These are phyloP conservation scores for Nyssa sinensis DNA, from an alignment of 148 eudicot genomes.

Conservation along the genomic window DNA sequence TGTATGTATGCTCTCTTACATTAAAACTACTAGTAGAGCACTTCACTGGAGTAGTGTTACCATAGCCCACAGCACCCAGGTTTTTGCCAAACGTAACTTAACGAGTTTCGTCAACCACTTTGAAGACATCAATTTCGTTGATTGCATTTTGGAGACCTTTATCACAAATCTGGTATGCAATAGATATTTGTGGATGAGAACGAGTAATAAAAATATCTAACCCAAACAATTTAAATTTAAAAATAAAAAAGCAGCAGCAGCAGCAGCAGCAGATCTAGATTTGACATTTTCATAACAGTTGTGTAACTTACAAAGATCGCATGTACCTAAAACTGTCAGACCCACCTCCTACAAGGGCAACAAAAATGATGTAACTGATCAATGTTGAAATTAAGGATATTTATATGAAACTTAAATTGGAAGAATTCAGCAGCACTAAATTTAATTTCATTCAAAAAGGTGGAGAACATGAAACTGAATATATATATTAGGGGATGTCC, in stretches of 20 bases:
- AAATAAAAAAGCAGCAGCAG: not conserved
- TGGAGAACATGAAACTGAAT: too few relatives aligned
- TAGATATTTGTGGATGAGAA: too few relatives aligned
- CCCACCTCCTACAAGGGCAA: conserved; percentile 11
- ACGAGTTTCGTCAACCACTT: conserved; percentile 18
- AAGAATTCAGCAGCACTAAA: too few relatives aligned
- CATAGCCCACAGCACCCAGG: conserved; percentile 35
- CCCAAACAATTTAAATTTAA: too few relatives aligned
- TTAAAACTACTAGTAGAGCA: conserved; percentile 24
- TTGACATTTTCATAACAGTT: not conserved
- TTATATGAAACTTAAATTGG: too few relatives aligned
- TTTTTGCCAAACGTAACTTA: conserved; percentile 31
- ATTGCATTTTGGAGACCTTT: conserved; percentile 23
- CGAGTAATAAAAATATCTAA: not conserved
- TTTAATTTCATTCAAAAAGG: too few relatives aligned
- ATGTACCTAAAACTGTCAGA: not conserved
- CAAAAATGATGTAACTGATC: too few relatives aligned
- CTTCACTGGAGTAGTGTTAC: conserved; percentile 7
- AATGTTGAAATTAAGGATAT: too few relatives aligned
- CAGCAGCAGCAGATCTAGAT: too few relatives aligned
- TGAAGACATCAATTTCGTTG: conserved; percentile 23
- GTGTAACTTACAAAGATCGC: too few relatives aligned
- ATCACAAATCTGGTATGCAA: conserved; percentile 13
- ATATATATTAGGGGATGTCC: too few relatives aligned
- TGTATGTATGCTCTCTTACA: too few relatives aligned